A percentile compares a stretch with the other conserved stretches of the same genome.
These are phyloP conservation scores for Blastobotrys illinoisensis DNA, from an alignment of 1,139 yeast genomes.

Conservation along the genomic window DNA sequence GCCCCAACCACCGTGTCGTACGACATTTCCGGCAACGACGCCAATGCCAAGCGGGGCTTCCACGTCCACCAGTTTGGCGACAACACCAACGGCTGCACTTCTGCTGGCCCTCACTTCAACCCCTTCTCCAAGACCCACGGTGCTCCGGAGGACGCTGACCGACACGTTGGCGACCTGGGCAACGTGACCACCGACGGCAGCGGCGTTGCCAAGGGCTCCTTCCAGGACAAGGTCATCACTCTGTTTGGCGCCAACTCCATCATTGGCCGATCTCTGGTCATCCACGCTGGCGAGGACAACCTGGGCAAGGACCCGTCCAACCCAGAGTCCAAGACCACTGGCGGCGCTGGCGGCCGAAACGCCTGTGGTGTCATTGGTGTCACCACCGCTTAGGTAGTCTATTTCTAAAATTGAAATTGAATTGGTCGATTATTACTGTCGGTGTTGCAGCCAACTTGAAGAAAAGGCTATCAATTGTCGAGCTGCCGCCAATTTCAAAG, in stretches of 20 bases:
- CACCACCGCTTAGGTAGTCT: constrained; percentile 10
- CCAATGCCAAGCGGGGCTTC: constrained; percentile 92
- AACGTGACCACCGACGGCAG: constrained; percentile 78
- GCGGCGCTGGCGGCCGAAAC: constrained; percentile 98
- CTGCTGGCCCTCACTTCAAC: constrained; percentile 99
- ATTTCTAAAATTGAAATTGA: too few relatives aligned
- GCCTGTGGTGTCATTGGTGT: constrained; percentile 98
- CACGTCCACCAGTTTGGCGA: constrained; percentile 98
- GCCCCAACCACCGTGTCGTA: constrained; percentile 82
- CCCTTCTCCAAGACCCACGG: constrained; percentile 91
- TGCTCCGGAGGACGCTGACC: constrained; percentile 79
- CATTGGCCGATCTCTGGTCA: constrained; percentile 92
- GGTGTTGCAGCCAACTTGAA: too few relatives aligned
- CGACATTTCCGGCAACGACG: constrained; percentile 81
- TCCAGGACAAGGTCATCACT: constrained; percentile 70
- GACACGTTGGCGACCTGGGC: constrained; percentile 98
- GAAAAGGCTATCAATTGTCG: neutral
- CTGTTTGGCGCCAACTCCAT: constrained; percentile 81
- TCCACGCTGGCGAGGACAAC: constrained; percentile 93
- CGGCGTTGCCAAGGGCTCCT: constrained; percentile 88
- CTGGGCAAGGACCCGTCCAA: constrained; percentile 94
- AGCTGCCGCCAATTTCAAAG: neutral
- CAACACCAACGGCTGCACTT: constrained; percentile 97
- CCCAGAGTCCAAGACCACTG: constrained; percentile 84
- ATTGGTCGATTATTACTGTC: too few relatives aligned